phyloP scores from a whole-genome alignment of 192 early-diverging fungal species.

The Entophlyctis helioformis region DNA sequence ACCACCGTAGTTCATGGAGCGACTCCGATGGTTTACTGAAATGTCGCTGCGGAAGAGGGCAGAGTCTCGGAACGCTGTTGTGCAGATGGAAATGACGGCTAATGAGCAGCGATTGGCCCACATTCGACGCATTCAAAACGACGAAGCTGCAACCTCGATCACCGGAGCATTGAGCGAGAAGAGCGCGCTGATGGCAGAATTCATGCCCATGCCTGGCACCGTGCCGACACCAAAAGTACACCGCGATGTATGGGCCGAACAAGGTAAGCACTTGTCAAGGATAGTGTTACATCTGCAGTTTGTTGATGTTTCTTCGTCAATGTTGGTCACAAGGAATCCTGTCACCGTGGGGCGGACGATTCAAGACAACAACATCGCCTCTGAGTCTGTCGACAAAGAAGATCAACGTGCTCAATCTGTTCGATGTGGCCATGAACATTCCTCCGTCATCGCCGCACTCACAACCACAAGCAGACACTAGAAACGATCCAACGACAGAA shows the following conservation, averaged over 20 bases:
- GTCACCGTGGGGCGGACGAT: constrained; percentile 35
- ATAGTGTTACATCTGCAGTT: too few relatives aligned
- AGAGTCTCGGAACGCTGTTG: constrained; percentile 18
- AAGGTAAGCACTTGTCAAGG: too few relatives aligned
- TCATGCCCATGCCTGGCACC: constrained; percentile 39
- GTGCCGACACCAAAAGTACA: constrained; percentile 19
- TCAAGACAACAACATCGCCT: too few relatives aligned
- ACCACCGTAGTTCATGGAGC: constrained; percentile 28
- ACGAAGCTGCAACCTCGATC: not conserved
- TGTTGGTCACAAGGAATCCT: too few relatives aligned
- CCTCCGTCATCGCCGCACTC: not conserved
- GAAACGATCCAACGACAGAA: not conserved
- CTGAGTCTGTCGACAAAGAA: too few relatives aligned
- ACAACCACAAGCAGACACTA: too few relatives aligned
- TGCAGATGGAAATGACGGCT: constrained; percentile 16
- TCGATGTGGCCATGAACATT: constrained; percentile 33
- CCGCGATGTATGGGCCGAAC: constrained; percentile 23
- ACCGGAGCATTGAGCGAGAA: not conserved
- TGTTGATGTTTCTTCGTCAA: too few relatives aligned
- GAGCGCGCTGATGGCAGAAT: constrained; percentile 20
- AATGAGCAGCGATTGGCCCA: constrained; percentile 33
- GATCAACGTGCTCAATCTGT: constrained; percentile 40
- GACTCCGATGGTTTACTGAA: constrained; percentile 38
- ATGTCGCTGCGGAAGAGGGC: constrained; percentile 18
- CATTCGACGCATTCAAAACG: constrained; percentile 13